Conservation (phyloP, 305 asterid genomes). For the Fraxinus angustifolia region DNA sequence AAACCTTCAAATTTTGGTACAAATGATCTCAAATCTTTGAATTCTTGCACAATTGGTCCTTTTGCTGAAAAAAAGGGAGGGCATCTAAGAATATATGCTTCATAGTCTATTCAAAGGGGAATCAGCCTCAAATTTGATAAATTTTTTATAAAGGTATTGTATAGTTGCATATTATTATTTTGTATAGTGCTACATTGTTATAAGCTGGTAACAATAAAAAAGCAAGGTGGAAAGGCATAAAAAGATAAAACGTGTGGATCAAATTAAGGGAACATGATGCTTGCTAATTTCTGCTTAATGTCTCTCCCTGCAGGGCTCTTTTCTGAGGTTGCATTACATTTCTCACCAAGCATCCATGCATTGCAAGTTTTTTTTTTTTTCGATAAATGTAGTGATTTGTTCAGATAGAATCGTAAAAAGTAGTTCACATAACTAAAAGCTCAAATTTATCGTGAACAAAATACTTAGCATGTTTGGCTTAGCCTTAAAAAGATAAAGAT, state of each 20-base stretch:
- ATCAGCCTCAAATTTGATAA: not conserved
- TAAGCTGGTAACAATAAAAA: not conserved
- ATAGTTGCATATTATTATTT: not conserved
- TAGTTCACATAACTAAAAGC: not conserved
- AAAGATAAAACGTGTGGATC: not conserved
- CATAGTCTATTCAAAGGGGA: not conserved
- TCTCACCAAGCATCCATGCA: not conserved
- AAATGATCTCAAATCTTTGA: not conserved
- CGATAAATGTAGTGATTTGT: not conserved
- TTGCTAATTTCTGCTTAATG: not conserved
- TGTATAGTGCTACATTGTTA: not conserved
- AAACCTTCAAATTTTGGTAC: not conserved
- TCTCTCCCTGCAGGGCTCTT: not conserved
- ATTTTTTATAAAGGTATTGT: not conserved
- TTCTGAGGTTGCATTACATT: not conserved
- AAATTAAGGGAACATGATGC: not conserved
- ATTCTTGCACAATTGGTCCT: not conserved
- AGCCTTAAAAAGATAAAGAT: not conserved
- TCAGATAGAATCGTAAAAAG: not conserved
- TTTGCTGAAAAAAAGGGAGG: not conserved
- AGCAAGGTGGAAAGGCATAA: not conserved
- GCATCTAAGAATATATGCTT: not conserved
- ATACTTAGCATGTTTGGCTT: not conserved
- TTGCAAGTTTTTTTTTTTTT: too few species aligned
- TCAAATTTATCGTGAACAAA: not conserved